Evolutionary conservation across 345 rosid genomes (phyloP).

Genomic region (Luvunga scandens): DNA sequence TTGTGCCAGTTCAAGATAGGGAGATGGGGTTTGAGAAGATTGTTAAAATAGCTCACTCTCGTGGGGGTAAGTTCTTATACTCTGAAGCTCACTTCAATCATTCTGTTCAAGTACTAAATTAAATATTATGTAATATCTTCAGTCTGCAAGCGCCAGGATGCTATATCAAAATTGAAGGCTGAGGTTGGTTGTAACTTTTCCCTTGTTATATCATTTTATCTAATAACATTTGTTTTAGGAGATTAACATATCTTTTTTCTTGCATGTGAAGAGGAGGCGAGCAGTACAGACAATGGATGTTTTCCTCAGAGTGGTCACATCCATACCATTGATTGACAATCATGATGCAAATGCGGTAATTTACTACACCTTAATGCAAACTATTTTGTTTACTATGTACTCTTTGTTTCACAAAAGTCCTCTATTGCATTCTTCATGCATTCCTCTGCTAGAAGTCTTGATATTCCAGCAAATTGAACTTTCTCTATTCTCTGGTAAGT

Average conservation of each 20-base stretch:
- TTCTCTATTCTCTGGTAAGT: not conserved
- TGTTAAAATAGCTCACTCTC: slow-evolving; percentile 78
- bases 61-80: slow-evolving; percentile 54
- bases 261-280: slow-evolving; percentile 58
- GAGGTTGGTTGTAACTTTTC: slow-evolving; percentile 57
- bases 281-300: slow-evolving; percentile 54
- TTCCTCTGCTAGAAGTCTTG: not conserved
- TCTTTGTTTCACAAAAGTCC: not conserved
- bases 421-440: too few species aligned
- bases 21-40: slow-evolving; percentile 99
- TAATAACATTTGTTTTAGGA: not conserved
- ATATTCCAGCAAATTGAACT: not conserved
- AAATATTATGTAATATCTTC: slow-evolving; percentile 22
- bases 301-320: slow-evolving; percentile 62
- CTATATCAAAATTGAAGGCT: slow-evolving; percentile 54
- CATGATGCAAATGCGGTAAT: slow-evolving; percentile 85
- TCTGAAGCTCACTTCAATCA: not conserved
- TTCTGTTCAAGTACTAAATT: not conserved
- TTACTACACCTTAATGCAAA: not conserved
- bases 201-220: not conserved
- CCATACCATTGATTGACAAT: slow-evolving; percentile 74
- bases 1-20: slow-evolving; percentile 69
- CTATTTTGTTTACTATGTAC: not conserved
- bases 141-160: slow-evolving; percentile 82
- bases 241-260: not conserved